Percentiles rank a stretch among this genome's conserved stretches.
Conservation (phyloP, 73 alveolate genomes). For the Paramecium tetraurelia region DNA sequence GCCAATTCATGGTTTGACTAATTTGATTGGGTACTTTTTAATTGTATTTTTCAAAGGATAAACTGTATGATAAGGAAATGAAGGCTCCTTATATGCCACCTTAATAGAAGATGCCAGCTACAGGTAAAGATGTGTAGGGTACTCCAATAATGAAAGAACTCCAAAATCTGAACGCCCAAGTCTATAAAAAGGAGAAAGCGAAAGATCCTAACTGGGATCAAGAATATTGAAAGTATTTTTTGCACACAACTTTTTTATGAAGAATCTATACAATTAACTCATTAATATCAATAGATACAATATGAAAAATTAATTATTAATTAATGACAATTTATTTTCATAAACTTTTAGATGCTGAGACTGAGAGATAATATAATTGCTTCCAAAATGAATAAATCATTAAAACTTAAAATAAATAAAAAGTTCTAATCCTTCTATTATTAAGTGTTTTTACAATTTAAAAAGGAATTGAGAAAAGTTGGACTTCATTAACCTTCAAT, state of each 20-base stretch:
- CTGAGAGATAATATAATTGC: not conserved
- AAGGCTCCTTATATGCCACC: slow-evolving; percentile 60
- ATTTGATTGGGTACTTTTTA: slow-evolving; percentile 54
- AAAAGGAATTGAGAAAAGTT: not conserved
- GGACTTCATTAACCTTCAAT: not conserved
- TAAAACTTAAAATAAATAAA: not conserved
- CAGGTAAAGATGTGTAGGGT: slow-evolving; percentile 35
- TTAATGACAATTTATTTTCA: not conserved
- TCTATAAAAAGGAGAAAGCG: slow-evolving; percentile 54
- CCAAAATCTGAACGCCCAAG: not conserved
- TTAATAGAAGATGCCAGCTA: slow-evolving; percentile 17
- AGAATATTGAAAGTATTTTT: slow-evolving; percentile 51
- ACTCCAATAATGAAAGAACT: not conserved
- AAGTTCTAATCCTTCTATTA: not conserved
- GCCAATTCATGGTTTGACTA: slow-evolving; percentile 55
- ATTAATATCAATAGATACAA: not conserved
- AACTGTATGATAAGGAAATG: slow-evolving; percentile 51
- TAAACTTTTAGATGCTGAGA: not conserved
- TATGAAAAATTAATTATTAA: not conserved
- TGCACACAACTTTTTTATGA: not conserved
- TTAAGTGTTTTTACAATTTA: not conserved
- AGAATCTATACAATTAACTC: not conserved
- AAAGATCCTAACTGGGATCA: slow-evolving; percentile 63
- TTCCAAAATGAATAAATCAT: not conserved
- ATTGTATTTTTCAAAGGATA: not conserved